Base-by-base conservation (phyloP, 164 flowering plant species). In the Aristolochia californica region DNA sequence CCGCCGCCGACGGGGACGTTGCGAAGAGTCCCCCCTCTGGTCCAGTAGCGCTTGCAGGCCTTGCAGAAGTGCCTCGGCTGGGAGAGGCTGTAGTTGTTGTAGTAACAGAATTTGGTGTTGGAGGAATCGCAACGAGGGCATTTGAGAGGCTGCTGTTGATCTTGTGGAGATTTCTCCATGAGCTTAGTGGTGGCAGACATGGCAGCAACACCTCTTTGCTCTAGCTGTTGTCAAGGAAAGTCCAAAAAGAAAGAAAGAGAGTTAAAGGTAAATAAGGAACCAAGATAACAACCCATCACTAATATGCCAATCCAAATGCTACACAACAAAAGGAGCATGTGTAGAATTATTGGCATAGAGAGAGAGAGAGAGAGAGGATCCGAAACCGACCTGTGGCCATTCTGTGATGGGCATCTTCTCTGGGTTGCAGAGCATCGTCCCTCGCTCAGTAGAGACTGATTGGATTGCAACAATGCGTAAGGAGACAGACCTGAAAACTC, bases 1-100 rank as follows among this genome's bases (percentile, higher is more conserved):
- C 91, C 91, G 3, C 95, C 95, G 13, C 95, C 95, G 0, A 87
- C 88, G 2, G 88, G 95, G 23, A 87, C 95, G 57, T 87, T 87
- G 28, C 95, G 71, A 2, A 87, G 67, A n/a, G 95, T 84, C 1
- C 95, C 95, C 5, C 95, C 95, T 43, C 83, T 56, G 2, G 95
- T 87, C 95, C 95, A 87, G 73, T 87, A 87, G 5, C 95, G 74
- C 73, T 82, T 84, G 30, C 95, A 87, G 23, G 85, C 88, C 63
- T 83, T 87, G 77, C 95, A 87, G 64, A 87, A 87, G 69, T 87
- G 87, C 40, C 95, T 62, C 0, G 95, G 95, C 65, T 87, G 95
- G 18, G 91, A 78, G 47, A 84, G 61, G 67, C 85, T 84, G 82
- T 87, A 87, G 78, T 87, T 86, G 82, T 86, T 86, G 80, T 83